Evolutionary conservation across 2,329 filamentous ascomycete species (phyloP), one percentile per base, ranked within the genome.

Genomic region (Botrytis pseudocinerea): DNA sequence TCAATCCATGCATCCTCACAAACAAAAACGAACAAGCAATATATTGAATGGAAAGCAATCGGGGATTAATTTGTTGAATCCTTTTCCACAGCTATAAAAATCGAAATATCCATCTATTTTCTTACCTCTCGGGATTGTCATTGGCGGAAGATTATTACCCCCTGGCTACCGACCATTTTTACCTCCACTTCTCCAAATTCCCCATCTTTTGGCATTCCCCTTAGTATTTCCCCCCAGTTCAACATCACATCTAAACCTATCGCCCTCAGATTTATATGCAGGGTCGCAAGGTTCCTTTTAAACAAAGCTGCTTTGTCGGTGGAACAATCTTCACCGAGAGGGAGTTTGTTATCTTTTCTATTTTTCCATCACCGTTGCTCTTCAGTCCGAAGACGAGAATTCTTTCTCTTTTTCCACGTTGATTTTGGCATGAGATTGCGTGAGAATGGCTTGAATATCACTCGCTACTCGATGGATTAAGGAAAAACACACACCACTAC

Each of bases 311-410:
- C 64, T 62, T 62, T 44, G 63, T 73, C 71, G 65, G 60, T 73
- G 73, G 73, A 74, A 73, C 60, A 73, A 74, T 73, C 65, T 59
- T 65, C 57, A 59, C 73, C 73, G 73, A 70, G 51, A 60, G 59
- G 2, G 32, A 38, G 59, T 64, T 60, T 54, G 42, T 38, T 69
- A 51, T 54, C 51, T 62, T 20, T 48, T 22, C 64, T 69, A 69
- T 62, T 73, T 73, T 73, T 73, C 64, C 71, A 69, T 54, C 22
- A 38, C 20, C 28, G 20, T 68, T 40, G 35, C 25, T 60, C 9
- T 57, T 69, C 65, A 28, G 32, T 57, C 65, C 48, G 18, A 57
- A 38, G 35, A 22, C 51, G 28, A 57, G n/a, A 28, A 28, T 32
- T 57, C 51, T 28, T 57, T 57, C 25, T 22, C 64, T 40, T 28